A percentile compares a stretch with the other conserved stretches of the same genome.
Conservation (phyloP, 1,139 yeast genomes). For the Debaryomyces fabryi region DNA sequence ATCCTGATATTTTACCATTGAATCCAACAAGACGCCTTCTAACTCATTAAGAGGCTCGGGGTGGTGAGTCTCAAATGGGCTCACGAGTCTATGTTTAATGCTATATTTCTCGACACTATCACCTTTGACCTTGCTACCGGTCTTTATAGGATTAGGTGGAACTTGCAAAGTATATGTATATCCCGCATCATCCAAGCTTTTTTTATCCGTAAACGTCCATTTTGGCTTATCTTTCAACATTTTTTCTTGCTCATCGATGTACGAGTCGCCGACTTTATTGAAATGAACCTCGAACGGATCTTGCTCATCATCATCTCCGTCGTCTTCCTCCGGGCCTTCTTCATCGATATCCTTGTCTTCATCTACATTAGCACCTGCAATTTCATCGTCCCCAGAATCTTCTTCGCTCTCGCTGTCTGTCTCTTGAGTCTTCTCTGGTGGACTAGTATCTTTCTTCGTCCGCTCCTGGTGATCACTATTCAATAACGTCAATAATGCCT, state of each 20-base stretch:
- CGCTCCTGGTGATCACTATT: conserved; percentile 50
- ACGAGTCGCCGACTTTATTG: conserved; percentile 51
- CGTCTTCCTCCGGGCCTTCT: conserved; percentile 30
- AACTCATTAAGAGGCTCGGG: conserved; percentile 14
- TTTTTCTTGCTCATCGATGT: conserved; percentile 37
- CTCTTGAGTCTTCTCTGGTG: conserved; percentile 29
- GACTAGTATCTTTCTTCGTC: conserved; percentile 18
- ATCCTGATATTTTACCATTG: conserved; percentile 76
- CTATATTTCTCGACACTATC: conserved; percentile 11
- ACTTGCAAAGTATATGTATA: conserved; percentile 30
- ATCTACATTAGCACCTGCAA: conserved; percentile 26
- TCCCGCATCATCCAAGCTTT: conserved; percentile 16
- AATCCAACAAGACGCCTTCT: conserved; percentile 45
- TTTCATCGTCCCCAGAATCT: conserved; percentile 32
- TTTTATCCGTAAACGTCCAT: conserved; percentile 31
- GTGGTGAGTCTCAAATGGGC: conserved; percentile 22
- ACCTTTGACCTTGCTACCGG: neutral
- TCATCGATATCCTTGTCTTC: conserved; percentile 33
- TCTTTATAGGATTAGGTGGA: conserved; percentile 30
- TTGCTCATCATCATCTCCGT: conserved; percentile 29
- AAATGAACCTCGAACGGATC: conserved; percentile 83
- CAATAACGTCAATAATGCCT: conserved; percentile 73
- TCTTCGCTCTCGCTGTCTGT: conserved; percentile 33
- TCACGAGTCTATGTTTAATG: conserved; percentile 37
- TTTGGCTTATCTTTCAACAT: conserved; percentile 19